Percentiles rank a stretch among this genome's conserved stretches.
phyloP scores from a whole-genome alignment of 305 asterid species.

The Fraxinus velutina region DNA sequence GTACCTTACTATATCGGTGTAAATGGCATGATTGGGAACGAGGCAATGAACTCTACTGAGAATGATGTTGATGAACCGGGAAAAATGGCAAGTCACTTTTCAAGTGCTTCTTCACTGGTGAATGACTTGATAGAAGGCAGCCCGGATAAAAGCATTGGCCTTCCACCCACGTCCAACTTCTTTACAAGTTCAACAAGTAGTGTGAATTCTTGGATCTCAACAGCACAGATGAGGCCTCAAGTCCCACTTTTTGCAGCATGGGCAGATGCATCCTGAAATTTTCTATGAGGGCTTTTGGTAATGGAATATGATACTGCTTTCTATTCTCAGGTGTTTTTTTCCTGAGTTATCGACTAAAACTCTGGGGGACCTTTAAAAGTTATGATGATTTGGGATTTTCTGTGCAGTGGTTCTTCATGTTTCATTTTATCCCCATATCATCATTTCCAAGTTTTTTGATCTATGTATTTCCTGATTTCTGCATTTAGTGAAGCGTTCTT shows the following conservation, averaged over 20 bases:
- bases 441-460: background rate
- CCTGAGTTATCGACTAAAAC: conserved; percentile 8
- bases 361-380: conserved; percentile 16
- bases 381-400: conserved; percentile 20
- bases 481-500: conserved; percentile 10
- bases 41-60: conserved; percentile 25
- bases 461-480: background rate
- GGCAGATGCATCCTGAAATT: conserved; percentile 52
- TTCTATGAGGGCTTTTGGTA: background rate
- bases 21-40: conserved; percentile 33
- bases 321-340: conserved; percentile 11
- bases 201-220: conserved; percentile 48
- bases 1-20: conserved; percentile 24
- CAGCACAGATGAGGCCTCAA: conserved; percentile 58
- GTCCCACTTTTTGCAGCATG: conserved; percentile 76
- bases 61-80: conserved; percentile 23
- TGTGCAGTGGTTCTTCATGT: background rate
- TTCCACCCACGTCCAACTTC: conserved; percentile 35
- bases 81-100: conserved; percentile 30
- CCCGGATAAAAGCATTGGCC: background rate
- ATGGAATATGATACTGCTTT: background rate
- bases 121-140: background rate
- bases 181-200: conserved; percentile 33
- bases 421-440: background rate
- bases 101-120: conserved; percentile 48